Evolutionary conservation across 2,329 filamentous ascomycete genomes (phyloP), one percentile per base, ranked within the genome.

Genomic region (Xylaria sp.): DNA sequence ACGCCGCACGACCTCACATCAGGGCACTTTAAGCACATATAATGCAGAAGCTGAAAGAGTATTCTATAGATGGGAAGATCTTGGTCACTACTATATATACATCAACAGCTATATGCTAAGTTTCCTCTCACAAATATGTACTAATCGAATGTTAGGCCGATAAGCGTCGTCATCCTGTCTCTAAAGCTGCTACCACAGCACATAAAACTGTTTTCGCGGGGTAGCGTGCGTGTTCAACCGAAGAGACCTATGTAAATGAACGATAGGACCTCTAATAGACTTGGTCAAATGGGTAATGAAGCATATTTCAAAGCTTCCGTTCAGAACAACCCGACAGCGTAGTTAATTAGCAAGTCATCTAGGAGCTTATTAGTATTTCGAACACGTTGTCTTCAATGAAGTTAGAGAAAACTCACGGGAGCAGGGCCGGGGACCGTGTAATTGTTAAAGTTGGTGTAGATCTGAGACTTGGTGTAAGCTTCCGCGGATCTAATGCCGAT

Each of bases 341-440:
- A 25, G 22, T 42, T 4, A 15, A 44, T 62, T 65, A 68, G 33
- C 66, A 68, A 17, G 42, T 51, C 62, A 68, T 22, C 66, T 68
- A 31, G 20, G n/a, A n/a, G n/a, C 13, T 42, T 20, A 38, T 68
- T 47, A 68, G 66, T 29, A 4, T 62, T 38, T 7, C 20, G 15
- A 42, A 33, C 9, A 49, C n/a, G 27, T 5, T 25, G 2, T 5
- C 44, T 3, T n/a, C 38, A 5, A 17, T 5, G 3, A 9, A n/a
- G 27, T 5, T 11, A 27, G n/a, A 7, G 10, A 20, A 13, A 17
- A 69, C 69, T 70, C 59, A 71, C 69, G 36, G 65, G 60, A 29
- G 58, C 59, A 25, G 70, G 70, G 50, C 70, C 70, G 10, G 70
- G 70, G 9, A 69, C 68, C n/a, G 63, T 67, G 62, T 72, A 72